Evolutionary conservation across 306 rosid species (phyloP).

Genomic region (Quercus agrifolia): DNA sequence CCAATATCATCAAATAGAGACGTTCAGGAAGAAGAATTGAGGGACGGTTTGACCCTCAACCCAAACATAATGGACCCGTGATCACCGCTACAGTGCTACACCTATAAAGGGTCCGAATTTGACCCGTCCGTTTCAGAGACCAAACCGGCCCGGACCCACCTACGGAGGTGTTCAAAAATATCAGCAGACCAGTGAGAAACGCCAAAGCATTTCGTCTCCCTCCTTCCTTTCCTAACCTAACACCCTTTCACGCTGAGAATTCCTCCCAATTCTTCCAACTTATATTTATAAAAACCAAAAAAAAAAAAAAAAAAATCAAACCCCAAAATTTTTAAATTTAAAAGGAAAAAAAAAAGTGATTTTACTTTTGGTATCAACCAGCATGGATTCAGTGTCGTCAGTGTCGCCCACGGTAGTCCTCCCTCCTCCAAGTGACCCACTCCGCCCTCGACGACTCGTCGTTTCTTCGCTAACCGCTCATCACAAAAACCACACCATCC

Average conservation of each 20-base stretch:
- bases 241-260: slow-evolving; percentile 24
- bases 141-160: slow-evolving; percentile 9
- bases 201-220: slow-evolving; percentile 13
- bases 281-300: neutral
- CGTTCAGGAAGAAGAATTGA: no score
- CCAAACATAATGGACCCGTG: no score
- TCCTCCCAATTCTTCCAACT: neutral
- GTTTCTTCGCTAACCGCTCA: slow-evolving; percentile 18
- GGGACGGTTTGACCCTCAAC: no score
- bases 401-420: slow-evolving; percentile 66
- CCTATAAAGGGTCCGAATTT: neutral
- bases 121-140: neutral
- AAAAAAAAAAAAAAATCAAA: neutral
- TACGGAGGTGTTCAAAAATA: neutral
- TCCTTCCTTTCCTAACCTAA: slow-evolving; percentile 17
- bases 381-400: slow-evolving; percentile 85
- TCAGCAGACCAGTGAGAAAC: slow-evolving; percentile 1
- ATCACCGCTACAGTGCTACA: no score
- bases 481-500: slow-evolving; percentile 2
- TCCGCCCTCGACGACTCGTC: slow-evolving; percentile 32
- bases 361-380: neutral
- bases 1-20: no score
- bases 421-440: slow-evolving; percentile 50
- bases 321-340: no score
- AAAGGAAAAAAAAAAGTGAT: neutral